These are phyloP conservation scores for Aspergillus carbonarius DNA, from an alignment of 2,329 filamentous ascomycete genomes.

Conservation along the genomic window DNA sequence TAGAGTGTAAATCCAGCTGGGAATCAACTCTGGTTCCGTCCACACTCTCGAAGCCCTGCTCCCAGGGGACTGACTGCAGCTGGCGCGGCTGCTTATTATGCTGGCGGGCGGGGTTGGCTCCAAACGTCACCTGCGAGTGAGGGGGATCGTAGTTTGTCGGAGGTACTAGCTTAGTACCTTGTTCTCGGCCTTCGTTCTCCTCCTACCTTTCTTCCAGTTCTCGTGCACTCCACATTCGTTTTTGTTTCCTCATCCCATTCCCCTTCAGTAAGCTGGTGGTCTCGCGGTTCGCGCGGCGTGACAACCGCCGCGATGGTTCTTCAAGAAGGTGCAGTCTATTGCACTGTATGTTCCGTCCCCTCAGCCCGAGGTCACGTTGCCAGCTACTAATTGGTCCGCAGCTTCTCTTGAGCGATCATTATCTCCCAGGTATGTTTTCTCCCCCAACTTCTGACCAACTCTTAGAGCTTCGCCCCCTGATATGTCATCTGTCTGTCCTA, in stretches of 20 bases:
- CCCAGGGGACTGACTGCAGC: background rate
- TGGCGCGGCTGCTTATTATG: conserved; percentile 8
- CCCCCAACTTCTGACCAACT: background rate
- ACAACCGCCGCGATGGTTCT: conserved; percentile 38
- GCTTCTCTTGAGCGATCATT: conserved; percentile 89
- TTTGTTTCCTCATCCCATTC: conserved; percentile 4
- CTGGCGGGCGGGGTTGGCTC: conserved; percentile 21
- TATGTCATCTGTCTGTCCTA: conserved; percentile 15
- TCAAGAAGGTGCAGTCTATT: conserved; percentile 60
- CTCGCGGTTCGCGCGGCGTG: background rate
- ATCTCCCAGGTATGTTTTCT: conserved; percentile 77
- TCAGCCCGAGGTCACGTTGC: conserved; percentile 7
- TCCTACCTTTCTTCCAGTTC: background rate
- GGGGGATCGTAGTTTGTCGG: conserved; percentile 10
- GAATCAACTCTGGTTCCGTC: background rate
- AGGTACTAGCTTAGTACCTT: background rate
- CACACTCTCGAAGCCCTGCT: background rate
- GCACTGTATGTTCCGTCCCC: conserved; percentile 53
- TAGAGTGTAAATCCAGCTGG: background rate
- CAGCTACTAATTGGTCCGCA: conserved; percentile 39
- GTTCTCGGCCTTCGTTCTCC: conserved; percentile 7
- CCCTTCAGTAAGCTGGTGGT: background rate
- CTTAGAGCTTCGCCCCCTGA: conserved; percentile 5
- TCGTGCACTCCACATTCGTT: background rate
- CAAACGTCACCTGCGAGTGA: conserved; percentile 15